These are phyloP conservation scores for Akanthomyces dipterigenus DNA, from an alignment of 2,329 filamentous ascomycete genomes.

Conservation along the genomic window DNA sequence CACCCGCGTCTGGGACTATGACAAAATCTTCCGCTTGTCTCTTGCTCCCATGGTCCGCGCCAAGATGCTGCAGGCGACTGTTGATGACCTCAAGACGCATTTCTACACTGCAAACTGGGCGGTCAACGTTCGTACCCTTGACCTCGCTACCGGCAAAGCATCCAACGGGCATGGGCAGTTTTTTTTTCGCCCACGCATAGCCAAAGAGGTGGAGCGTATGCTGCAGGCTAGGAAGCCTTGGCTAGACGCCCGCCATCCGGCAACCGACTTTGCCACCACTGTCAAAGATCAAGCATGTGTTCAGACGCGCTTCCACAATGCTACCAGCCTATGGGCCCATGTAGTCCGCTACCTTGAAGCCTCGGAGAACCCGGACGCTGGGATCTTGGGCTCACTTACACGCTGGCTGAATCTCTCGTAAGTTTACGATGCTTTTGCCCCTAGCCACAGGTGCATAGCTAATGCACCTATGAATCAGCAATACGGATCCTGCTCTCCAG, in stretches of 20 bases:
- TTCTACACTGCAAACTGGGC: neutral
- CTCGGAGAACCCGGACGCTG: too few species aligned
- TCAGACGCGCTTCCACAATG: too few species aligned
- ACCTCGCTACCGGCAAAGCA: neutral
- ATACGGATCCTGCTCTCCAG: too few species aligned
- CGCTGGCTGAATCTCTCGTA: too few species aligned
- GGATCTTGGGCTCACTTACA: too few species aligned
- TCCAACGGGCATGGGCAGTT: neutral
- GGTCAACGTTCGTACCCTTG: neutral
- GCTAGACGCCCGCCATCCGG: neutral
- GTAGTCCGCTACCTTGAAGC: too few species aligned
- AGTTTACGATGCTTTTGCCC: too few species aligned
- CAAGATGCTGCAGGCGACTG: neutral
- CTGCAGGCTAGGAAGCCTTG: neutral
- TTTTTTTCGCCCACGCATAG: neutral
- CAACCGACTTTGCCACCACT: neutral
- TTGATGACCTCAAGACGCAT: neutral
- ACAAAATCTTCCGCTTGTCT: neutral
- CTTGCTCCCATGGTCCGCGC: neutral
- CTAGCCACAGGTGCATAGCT: too few species aligned
- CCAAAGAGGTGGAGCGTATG: neutral
- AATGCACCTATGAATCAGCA: too few species aligned
- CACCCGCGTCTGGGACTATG: neutral
- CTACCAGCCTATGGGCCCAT: too few species aligned
- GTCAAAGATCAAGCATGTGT: neutral